Base-by-base conservation (phyloP, 257 asterid species). In the Linaria vulgaris region DNA sequence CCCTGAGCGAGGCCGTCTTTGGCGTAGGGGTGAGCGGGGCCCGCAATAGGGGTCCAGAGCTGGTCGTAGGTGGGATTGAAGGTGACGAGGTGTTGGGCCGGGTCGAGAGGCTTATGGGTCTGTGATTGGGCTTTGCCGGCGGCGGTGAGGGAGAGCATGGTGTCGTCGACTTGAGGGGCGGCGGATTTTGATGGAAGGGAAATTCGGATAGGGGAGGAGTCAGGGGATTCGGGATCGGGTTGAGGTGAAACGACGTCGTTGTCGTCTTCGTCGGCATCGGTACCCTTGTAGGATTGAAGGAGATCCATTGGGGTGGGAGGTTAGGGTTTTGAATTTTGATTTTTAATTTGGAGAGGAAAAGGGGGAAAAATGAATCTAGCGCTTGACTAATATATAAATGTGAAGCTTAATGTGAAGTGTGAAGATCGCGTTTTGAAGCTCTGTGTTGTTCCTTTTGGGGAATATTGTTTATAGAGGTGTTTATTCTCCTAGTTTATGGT, bases 1-100 rank as follows among this genome's bases (percentile, higher is more conserved):
- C 99, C 99, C 51, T 89, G 99, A 2, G 99, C 96, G n/a, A 94
- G 79, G 9, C 99, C 99, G 64, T 94, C 99, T 41, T 94, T 94
- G 6, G 97, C 97, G 55, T 85, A 90, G 12, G 99, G 99, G 61
- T 94, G 99, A 0, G 97, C 88, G 24, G 99, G 99, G 19, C 97
- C 99, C 12, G 68, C 72, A 31, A 94, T 85, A 0, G 99, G 99
- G 1, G 99, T 82, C 99, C 99, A 94, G 0, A 94, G 86, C 85
- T 94, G 97, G 27, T 94, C 99, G 68, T 82, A 90, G 5, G 95
- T 89, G 2, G 97, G 99, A 63, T 94, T 94, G 83, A 87, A 94
- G 13, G 85, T 67, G 16, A 94, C 97, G n/a, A 84, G 66, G 61
- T 90, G 97, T 39, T 87, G 99, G 31, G 95, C 83, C 61, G 99